Evolutionary conservation across 2,329 filamentous ascomycete genomes (phyloP), one percentile per base, ranked within the genome.

Genomic region (Fusarium mangiferae): DNA sequence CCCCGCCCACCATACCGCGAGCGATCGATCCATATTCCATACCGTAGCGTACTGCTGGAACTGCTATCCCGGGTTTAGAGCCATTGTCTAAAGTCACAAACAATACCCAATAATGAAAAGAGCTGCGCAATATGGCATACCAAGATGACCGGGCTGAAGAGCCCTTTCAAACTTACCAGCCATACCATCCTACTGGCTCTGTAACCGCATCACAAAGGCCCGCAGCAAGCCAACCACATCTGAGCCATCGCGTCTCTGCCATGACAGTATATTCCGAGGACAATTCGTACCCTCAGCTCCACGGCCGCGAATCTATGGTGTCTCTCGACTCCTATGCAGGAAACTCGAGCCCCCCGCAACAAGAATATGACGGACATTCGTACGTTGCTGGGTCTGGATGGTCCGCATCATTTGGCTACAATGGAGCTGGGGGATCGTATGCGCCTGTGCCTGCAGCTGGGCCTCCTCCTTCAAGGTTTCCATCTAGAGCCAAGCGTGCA

Each of bases 291-390:
- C 71, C 74, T 45, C 68, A 79, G 10, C 68, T 83, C 36, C 80
- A 81, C 13, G 80, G 79, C 20, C 82, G 81, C 26, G 82, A 82
- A 58, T 84, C 84, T 20, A 78, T 85, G 59, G 81, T 82, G 24
- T 85, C 84, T 8, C 75, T 85, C n/a, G 80, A 82, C 57, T 82
- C 84, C 8, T 71, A 76, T 44, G 70, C 77, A 22, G 76, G 77
- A 26, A 41, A 62, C 8, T 59, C 62, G n/a, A 75, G 70, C 22
- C 70, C 69, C 8, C 60, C 74, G 5, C 67, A 77, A 35, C 58
- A 52, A 10, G 68, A 73, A 41, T 61, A 76, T 45, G 72, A 56
- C 9, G 73, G 72, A 22, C 68, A 76, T 33, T 64, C 66, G 46
- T 78, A 81, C 55, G 46, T 68, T 26, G 46, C 75, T 22, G 71